Evolutionary conservation across 306 rosid genomes (phyloP), one percentile per base, ranked within the genome.

Genomic region (Glycine tomentella): DNA sequence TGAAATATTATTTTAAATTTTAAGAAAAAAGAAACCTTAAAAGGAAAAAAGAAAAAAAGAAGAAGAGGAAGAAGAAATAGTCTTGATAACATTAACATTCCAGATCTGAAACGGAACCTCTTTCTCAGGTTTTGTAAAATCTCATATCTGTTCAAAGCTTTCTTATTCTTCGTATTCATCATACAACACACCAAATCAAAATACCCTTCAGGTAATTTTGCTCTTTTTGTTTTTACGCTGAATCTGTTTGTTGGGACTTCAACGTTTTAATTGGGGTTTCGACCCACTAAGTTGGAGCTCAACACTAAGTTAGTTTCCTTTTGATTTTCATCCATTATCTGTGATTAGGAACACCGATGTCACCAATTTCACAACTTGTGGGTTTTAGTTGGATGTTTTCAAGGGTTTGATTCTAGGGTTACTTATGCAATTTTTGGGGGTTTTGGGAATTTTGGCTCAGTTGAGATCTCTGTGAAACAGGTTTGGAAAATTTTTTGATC

Each of bases 41-140:
- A 31, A 4, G 8, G 36, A 33, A 31, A 31, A 14, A 52, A 4
- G 4, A 10, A 25, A 9, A 4, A 0, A 20, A 3, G 51, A 8
- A 8, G 20, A 7, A 0, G 5, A 65, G 42, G 3, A 55, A 3
- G 78, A 16, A 38, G 1, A 31, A 17, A 16, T 14, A 81, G 15
- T 42, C 68, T 69, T n/a, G 9, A 42, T 33, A 33, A 33, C 66
- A 8, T 57, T 58, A 31, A 55, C 11, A 7, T 66, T 46, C 64
- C 78, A 85, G 89, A 88, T 88, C 89, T 83, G 46, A 65, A 20
- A 38, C 49, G 8, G 75, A 66, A 67, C 31, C 10, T 66, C 56
- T 9, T 49, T 46, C 34, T 33, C 13, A 3, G 42, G 53, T 76
- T 45, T 61, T 10, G 6, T 7, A 33, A 76, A 38, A 76, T 7